Evolutionary conservation across 495 filamentous ascomycete genomes (phyloP).

Genomic region (Poronia punctata): DNA sequence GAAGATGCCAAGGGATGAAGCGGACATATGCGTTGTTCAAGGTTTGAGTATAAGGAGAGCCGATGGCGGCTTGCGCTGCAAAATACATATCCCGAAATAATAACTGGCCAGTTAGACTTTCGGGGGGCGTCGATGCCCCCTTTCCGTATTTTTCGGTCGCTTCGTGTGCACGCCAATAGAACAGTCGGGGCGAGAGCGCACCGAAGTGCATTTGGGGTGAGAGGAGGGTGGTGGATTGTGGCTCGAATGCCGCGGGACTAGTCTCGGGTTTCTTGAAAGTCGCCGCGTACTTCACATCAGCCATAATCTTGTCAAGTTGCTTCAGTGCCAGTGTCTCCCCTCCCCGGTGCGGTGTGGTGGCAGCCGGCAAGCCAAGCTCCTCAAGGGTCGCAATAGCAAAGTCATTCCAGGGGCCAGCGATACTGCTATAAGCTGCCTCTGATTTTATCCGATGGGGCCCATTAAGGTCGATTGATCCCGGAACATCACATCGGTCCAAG

Average conservation of each 20-base stretch:
- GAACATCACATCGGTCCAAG: constrained; percentile 44
- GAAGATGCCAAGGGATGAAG: constrained; percentile 67
- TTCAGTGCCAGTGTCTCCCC: constrained; percentile 55
- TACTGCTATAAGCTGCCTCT: constrained; percentile 47
- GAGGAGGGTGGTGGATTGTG: constrained; percentile 60
- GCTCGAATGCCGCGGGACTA: constrained; percentile 60
- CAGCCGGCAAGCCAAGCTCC: constrained; percentile 53
- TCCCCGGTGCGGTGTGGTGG: constrained; percentile 54
- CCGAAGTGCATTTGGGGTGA: constrained; percentile 70
- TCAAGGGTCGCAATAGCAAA: constrained; percentile 55
- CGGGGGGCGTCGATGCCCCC: constrained; percentile 45
- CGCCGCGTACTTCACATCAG: constrained; percentile 54
- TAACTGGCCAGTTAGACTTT: constrained; percentile 59
- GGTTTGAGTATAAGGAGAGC: constrained; percentile 49
- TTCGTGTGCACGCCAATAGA: constrained; percentile 60
- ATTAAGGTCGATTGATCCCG: constrained; percentile 48
- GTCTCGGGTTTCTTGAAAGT: constrained; percentile 66
- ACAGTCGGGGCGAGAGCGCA: constrained; percentile 51
- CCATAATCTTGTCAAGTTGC: constrained; percentile 42
- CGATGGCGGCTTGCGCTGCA: constrained; percentile 58
- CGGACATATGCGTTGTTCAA: constrained; percentile 51
- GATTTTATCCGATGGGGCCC: constrained; percentile 32
- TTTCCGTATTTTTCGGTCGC: constrained; percentile 45
- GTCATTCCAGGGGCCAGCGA: constrained; percentile 55
- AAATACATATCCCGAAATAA: constrained; percentile 76